phyloP scores from a whole-genome alignment of 2,329 filamentous ascomycete genomes.

The Monosporascus sp. region DNA sequence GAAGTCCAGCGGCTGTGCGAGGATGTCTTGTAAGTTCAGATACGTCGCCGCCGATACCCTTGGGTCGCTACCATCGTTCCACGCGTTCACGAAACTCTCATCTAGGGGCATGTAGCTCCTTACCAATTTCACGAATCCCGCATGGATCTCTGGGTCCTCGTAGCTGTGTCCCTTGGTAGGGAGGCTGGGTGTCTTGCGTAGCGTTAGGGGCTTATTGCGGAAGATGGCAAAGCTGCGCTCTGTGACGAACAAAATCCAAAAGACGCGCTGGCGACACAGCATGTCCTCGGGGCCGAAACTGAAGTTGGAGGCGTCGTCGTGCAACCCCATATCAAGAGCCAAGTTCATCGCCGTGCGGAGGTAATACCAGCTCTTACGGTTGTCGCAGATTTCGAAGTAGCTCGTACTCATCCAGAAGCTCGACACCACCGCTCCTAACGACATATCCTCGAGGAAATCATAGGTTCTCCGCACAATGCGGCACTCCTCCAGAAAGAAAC shows the following conservation, averaged over 20 bases:
- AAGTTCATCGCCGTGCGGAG: constrained; percentile 56
- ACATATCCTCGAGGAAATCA: constrained; percentile 52
- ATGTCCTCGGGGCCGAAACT: constrained; percentile 42
- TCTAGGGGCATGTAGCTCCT: constrained; percentile 58
- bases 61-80: constrained; percentile 52
- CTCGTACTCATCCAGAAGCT: constrained; percentile 57
- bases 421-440: constrained; percentile 51
- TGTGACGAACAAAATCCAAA: constrained; percentile 58
- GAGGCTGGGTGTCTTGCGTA: constrained; percentile 53
- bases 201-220: constrained; percentile 56
- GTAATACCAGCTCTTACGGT: constrained; percentile 58
- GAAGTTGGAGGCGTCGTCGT: constrained; percentile 51
- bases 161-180: constrained; percentile 47
- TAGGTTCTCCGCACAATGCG: constrained; percentile 49
- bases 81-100: constrained; percentile 56
- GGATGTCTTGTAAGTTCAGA: constrained; percentile 28
- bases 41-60: constrained; percentile 28
- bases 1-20: constrained; percentile 28
- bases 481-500: constrained; percentile 53
- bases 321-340: constrained; percentile 52
- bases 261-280: constrained; percentile 49
- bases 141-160: constrained; percentile 46
- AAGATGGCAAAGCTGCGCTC: constrained; percentile 59
- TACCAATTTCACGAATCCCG: constrained; percentile 56
- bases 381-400: constrained; percentile 56